Percentiles rank a stretch among this genome's conserved stretches.
Conservation (phyloP, 2,329 filamentous ascomycete genomes). For the Ramichloridium luteum region DNA sequence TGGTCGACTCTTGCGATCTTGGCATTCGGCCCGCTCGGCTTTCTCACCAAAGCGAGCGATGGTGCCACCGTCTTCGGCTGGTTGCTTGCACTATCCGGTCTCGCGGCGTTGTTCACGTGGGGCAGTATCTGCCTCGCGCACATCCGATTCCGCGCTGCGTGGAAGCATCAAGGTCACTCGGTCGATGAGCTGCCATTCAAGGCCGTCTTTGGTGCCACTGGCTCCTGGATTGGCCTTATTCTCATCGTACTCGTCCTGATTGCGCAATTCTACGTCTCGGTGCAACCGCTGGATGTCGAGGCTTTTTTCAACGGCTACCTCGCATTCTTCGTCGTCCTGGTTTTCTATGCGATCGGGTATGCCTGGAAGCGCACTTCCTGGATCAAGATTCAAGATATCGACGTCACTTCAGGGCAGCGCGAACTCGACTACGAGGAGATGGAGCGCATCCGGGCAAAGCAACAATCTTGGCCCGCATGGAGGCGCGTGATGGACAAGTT, state of each 20-base stretch:
- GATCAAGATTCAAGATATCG: conserved; percentile 48
- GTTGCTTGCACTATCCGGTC: conserved; percentile 59
- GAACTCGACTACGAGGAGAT: conserved; percentile 54
- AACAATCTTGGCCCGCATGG: conserved; percentile 44
- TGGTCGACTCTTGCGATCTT: conserved; percentile 34
- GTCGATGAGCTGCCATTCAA: conserved; percentile 68
- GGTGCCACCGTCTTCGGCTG: conserved; percentile 44
- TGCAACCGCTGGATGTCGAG: conserved; percentile 30
- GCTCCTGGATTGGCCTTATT: conserved; percentile 66
- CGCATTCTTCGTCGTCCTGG: conserved; percentile 40
- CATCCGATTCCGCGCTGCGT: conserved; percentile 53
- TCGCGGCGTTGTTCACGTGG: conserved; percentile 67
- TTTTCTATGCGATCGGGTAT: conserved; percentile 44
- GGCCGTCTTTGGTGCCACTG: conserved; percentile 64
- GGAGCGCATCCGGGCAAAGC: conserved; percentile 40
- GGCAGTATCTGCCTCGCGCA: conserved; percentile 53
- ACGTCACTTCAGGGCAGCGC: conserved; percentile 53
- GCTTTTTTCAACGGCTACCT: conserved; percentile 45
- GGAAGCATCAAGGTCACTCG: conserved; percentile 48
- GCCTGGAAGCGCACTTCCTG: conserved; percentile 54
- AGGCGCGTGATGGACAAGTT: conserved; percentile 21
- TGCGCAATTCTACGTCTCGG: conserved; percentile 44
- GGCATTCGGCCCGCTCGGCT: conserved; percentile 47
- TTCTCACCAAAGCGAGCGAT: conserved; percentile 41
- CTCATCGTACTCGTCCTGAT: conserved; percentile 66